Percentiles rank a stretch among this genome's conserved stretches.
phyloP scores from a whole-genome alignment of 176 grass and related monocot genomes.

The Pharus latifolius region DNA sequence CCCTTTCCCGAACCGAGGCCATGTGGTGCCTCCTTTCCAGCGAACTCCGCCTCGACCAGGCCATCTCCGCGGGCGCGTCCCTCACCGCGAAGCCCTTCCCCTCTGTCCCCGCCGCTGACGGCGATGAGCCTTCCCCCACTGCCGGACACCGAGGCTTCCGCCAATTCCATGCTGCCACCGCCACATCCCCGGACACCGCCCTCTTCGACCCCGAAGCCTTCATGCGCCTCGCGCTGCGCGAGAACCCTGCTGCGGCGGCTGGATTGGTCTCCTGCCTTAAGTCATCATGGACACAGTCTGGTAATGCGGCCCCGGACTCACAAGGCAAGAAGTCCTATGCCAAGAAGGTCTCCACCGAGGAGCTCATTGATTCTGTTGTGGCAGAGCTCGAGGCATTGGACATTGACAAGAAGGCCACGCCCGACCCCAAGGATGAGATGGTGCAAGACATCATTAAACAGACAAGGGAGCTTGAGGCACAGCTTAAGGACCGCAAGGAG shows the following conservation, averaged over 20 bases:
- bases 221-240: conserved; percentile 17
- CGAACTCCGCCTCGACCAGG: conserved; percentile 72
- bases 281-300: conserved; percentile 11
- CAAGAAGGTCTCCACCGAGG: conserved; percentile 38
- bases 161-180: background rate
- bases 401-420: conserved; percentile 43
- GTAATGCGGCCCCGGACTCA: background rate
- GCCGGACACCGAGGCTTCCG: conserved; percentile 9
- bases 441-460: conserved; percentile 56
- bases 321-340: conserved; percentile 22
- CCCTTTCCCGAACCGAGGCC: conserved; percentile 69
- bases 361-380: conserved; percentile 44
- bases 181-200: background rate
- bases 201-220: conserved; percentile 41
- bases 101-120: background rate
- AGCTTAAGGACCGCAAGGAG: conserved; percentile 83
- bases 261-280: conserved; percentile 24
- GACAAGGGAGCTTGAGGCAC: conserved; percentile 64
- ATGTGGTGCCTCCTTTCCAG: conserved; percentile 95
- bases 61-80: conserved; percentile 29
- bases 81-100: conserved; percentile 4
- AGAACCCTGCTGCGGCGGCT: background rate
- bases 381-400: conserved; percentile 39
- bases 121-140: background rate
- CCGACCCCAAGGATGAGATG: conserved; percentile 54